Conservation (phyloP, 495 filamentous ascomycete species). For the Collariella sp. region DNA sequence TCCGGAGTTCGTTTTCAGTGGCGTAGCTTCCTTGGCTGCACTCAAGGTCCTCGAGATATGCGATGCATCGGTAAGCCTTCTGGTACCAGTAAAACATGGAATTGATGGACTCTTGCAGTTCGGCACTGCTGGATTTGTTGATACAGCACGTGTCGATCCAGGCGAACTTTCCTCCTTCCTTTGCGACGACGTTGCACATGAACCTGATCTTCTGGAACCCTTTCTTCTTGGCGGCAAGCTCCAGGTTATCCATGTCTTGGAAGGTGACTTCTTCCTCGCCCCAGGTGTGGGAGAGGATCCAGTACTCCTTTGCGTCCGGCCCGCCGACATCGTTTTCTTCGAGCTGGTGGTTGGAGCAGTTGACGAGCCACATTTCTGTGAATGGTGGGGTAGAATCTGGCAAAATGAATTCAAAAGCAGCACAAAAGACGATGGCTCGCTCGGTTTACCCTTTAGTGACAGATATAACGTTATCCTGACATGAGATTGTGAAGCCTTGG, state of each 20-base stretch:
- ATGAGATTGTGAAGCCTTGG: no score
- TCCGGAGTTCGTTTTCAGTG: neutral
- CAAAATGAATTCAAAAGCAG: no score
- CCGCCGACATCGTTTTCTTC: neutral
- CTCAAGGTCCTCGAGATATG: slow-evolving; percentile 13
- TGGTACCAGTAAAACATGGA: slow-evolving; percentile 41
- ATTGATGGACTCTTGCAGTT: slow-evolving; percentile 39
- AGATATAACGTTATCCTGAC: no score
- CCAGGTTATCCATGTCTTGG: neutral
- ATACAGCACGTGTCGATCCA: slow-evolving; percentile 43
- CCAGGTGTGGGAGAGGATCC: slow-evolving; percentile 19
- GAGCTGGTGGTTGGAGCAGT: neutral
- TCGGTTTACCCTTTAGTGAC: no score
- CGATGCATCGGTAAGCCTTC: slow-evolving; percentile 24
- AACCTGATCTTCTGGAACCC: neutral
- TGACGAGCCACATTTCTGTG: slow-evolving; percentile 3
- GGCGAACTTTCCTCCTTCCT: slow-evolving; percentile 10
- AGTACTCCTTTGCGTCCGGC: slow-evolving; percentile 3
- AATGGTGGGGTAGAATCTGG: no score
- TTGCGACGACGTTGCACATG: neutral
- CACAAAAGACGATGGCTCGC: no score
- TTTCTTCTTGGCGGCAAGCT: neutral
- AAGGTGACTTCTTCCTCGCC: slow-evolving; percentile 13
- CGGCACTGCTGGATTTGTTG: slow-evolving; percentile 34
- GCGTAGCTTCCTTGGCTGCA: neutral